Base-by-base conservation (phyloP, 495 filamentous ascomycete species). In the Rhizodiscina lignyota region DNA sequence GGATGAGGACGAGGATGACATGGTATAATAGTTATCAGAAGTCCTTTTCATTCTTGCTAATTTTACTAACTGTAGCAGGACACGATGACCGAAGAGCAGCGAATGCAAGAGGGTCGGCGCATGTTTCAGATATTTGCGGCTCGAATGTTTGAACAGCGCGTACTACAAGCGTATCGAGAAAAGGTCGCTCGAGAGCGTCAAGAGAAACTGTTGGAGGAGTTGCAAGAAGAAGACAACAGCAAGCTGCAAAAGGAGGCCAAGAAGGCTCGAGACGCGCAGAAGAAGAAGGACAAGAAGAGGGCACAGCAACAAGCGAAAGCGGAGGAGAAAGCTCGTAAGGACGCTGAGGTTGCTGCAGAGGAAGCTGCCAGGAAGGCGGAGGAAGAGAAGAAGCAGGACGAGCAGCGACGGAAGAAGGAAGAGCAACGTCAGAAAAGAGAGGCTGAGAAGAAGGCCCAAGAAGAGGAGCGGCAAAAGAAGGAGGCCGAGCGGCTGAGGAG, bases 121-220 rank as follows among this genome's bases (percentile, higher is more conserved):
- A 99, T 99, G 89, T 99, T 99, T 53, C 89, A 99, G 54, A 99
- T 99, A 53, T 97, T 99, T 56, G 89, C 89, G 35, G 89, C 89
- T 26, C 71, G 89, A 42, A 99, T 99, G 89, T 99, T 99, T 52
- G 89, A 99, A 56, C 91, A 96, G 54, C 67, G 89, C 43, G 89
- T 99, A 6, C 68, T 99, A 37, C 85, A 78, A n/a, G 89, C 89
- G 27, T 99, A 99, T 52, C 74, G 82, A 47, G 87, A 99, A 57
- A 94, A 93, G 52, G 85, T 96, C 8, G 82, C 89, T 12, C 72
- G 76, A 42, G 86, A 99, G 54, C 80, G 87, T 12, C 85, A 93
- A 53, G 66, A 79, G 43, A 86, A 85, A 54, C 74, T 99, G 13
- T 69, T 99, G 6, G 79, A 94, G 48, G 89, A 99, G 53, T 64